Percentiles rank a stretch among this genome's conserved stretches.
Evolutionary conservation across 345 rosid species (phyloP).

Genomic region (Salix brachista): DNA sequence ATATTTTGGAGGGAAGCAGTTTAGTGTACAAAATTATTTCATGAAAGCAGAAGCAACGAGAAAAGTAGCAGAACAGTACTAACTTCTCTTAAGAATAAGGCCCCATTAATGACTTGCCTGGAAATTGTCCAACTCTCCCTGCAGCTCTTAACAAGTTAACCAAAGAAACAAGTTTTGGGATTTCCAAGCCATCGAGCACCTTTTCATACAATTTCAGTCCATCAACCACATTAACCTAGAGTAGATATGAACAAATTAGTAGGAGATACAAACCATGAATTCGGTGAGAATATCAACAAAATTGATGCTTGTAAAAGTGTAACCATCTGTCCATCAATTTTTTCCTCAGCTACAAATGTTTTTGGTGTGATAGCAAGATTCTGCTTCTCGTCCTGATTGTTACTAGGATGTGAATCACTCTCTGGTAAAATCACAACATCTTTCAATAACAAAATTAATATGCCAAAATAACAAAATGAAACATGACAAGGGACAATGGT

Average conservation of each 20-base stretch:
- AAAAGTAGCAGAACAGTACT: background rate
- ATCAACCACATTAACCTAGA: constrained; percentile 87
- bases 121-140: constrained; percentile 76
- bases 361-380: constrained; percentile 40
- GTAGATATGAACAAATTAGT: constrained; percentile 9
- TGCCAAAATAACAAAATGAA: background rate
- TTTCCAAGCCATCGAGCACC: constrained; percentile 51
- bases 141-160: constrained; percentile 65
- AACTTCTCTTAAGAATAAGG: background rate
- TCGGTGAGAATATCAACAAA: background rate
- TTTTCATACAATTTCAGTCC: constrained; percentile 75
- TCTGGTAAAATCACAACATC: constrained; percentile 36
- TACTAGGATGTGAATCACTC: constrained; percentile 26
- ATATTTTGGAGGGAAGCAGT: background rate
- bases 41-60: background rate
- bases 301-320: constrained; percentile 9
- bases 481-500: background rate
- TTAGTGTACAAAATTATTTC: background rate
- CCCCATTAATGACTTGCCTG: constrained; percentile 52
- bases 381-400: constrained; percentile 44
- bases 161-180: constrained; percentile 62
- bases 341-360: constrained; percentile 60
- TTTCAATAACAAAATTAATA: background rate
- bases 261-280: constrained; percentile 2
- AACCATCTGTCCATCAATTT: constrained; percentile 71